A percentile compares a stretch with the other conserved stretches of the same genome.
Evolutionary conservation across 257 asterid species (phyloP).

Genomic region (Pogostemon cablin): DNA sequence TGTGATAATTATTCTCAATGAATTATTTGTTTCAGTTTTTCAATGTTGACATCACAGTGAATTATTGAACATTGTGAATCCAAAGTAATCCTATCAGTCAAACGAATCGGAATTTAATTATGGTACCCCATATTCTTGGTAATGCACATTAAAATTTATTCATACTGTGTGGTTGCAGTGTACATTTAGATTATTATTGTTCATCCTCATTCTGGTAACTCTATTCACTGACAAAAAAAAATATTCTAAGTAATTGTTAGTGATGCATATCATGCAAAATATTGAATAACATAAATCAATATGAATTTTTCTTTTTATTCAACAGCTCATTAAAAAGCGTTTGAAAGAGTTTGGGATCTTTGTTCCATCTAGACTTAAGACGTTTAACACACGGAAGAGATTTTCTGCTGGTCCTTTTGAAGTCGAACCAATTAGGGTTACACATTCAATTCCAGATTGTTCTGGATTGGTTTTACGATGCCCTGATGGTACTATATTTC

Average conservation of each 20-base stretch:
- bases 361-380: slow-evolving; percentile 89
- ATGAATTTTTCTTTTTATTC: slow-evolving; percentile 23
- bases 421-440: slow-evolving; percentile 87
- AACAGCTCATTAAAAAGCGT: slow-evolving; percentile 93
- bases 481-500: slow-evolving; percentile 97
- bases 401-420: slow-evolving; percentile 98
- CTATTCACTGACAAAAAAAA: slow-evolving; percentile 1
- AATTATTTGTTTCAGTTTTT: slow-evolving; percentile 23
- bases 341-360: slow-evolving; percentile 94
- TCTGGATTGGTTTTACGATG: slow-evolving; percentile 98
- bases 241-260: slow-evolving; percentile 13
- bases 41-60: slow-evolving; percentile 15
- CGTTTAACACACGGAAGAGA: slow-evolving; percentile 74
- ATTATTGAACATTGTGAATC: slow-evolving; percentile 5
- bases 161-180: slow-evolving; percentile 7
- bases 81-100: not conserved
- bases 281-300: not conserved
- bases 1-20: slow-evolving; percentile 30
- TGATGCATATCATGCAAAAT: slow-evolving; percentile 23
- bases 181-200: slow-evolving; percentile 4
- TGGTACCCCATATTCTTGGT: not conserved
- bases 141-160: slow-evolving; percentile 24
- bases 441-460: slow-evolving; percentile 99
- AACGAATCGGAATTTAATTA: slow-evolving; percentile 22
- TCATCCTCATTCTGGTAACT: not conserved